Evolutionary conservation across 2,329 filamentous ascomycete genomes (phyloP).

Genomic region (Beauveria sp.): DNA sequence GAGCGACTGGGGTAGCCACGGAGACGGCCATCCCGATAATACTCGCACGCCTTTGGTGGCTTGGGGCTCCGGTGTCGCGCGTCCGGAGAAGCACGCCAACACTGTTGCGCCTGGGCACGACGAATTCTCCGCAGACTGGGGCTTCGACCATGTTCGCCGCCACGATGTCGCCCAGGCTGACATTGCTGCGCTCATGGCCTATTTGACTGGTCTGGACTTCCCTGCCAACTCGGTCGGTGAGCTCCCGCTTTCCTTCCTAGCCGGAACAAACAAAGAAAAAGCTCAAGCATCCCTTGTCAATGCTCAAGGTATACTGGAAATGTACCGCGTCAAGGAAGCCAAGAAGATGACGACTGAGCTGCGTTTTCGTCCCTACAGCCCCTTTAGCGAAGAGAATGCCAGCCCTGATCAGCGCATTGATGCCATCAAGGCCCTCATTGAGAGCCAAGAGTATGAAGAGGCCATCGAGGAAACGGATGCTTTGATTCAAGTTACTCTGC

Average conservation of each 20-base stretch:
- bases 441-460: slow-evolving; percentile 57
- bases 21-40: slow-evolving; percentile 94
- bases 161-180: slow-evolving; percentile 94
- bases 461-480: slow-evolving; percentile 73
- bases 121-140: slow-evolving; percentile 86
- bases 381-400: slow-evolving; percentile 55
- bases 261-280: slow-evolving; percentile 65
- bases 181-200: slow-evolving; percentile 90
- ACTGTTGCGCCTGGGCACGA: slow-evolving; percentile 72
- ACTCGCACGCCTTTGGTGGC: slow-evolving; percentile 86
- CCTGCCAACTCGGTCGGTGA: slow-evolving; percentile 95
- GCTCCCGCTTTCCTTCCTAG: slow-evolving; percentile 75
- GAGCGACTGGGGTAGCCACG: slow-evolving; percentile 99
- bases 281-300: slow-evolving; percentile 80
- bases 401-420: slow-evolving; percentile 60
- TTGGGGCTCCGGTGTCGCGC: slow-evolving; percentile 87
- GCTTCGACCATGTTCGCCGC: slow-evolving; percentile 67
- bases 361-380: slow-evolving; percentile 67
- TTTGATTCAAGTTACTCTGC: slow-evolving; percentile 67
- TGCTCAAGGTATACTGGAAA: slow-evolving; percentile 79
- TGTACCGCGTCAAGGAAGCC: slow-evolving; percentile 91
- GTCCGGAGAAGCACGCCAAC: slow-evolving; percentile 52
- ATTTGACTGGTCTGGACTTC: slow-evolving; percentile 78
- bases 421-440: slow-evolving; percentile 61
- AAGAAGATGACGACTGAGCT: slow-evolving; percentile 70